Evolutionary conservation across 768 basidiomycete genomes (phyloP).

Genomic region (Tricholoma terreum): DNA sequence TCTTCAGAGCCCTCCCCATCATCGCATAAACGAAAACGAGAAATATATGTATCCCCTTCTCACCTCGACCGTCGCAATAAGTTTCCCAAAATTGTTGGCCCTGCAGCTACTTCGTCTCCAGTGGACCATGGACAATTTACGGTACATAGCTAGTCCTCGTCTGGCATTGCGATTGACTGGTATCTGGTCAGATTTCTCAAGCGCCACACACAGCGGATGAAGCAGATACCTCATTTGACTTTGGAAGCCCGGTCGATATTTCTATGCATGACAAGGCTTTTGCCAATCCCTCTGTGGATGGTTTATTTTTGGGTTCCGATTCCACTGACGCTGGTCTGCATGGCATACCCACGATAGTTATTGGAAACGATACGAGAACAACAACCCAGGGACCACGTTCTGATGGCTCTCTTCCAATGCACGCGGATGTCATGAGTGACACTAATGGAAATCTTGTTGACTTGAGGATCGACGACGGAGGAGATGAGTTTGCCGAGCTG

Average conservation of each 20-base stretch:
- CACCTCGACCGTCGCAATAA: neutral
- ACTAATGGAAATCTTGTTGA: neutral
- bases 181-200: neutral
- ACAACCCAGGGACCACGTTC: neutral
- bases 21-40: constrained; percentile 1
- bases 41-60: neutral
- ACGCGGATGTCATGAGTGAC: neutral
- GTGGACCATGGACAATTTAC: neutral
- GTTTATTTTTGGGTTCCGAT: constrained; percentile 31
- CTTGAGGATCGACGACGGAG: constrained; percentile 11
- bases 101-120: neutral
- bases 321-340: constrained; percentile 2
- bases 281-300: constrained; percentile 16
- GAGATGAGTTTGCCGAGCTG: constrained; percentile 60
- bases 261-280: neutral
- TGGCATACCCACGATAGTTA: neutral
- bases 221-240: neutral
- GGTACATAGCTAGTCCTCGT: neutral
- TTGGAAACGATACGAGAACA: neutral
- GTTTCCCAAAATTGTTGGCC: neutral
- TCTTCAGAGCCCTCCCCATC: neutral
- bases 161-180: neutral
- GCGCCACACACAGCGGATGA: neutral
- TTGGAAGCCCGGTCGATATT: neutral
- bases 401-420: neutral